Evolutionary conservation across 257 asterid genomes (phyloP), one percentile per base, ranked within the genome.

Genomic region (Solanum corneliomulleri): DNA sequence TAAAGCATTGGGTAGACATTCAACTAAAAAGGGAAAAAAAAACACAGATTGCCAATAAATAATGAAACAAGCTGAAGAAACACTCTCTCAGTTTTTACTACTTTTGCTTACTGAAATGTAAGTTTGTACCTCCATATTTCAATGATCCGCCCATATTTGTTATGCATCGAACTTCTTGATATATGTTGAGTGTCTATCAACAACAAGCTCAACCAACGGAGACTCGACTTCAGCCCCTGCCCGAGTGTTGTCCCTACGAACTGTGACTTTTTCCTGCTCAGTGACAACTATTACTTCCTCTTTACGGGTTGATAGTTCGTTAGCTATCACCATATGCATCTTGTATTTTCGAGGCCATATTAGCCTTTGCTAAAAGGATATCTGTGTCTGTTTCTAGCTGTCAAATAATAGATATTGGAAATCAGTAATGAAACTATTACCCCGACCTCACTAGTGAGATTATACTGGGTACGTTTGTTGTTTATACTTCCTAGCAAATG

Each of bases 301-400:
- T 89, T 96, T 95, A 42, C 98, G 97, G 12, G 97, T 96, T 70
- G 91, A 89, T 72, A 97, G 98, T 92, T 97, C 98, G 45, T 97
- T 97, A 21, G 99, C 99, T 18, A 97, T 92, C 52, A 97, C 99
- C 98, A 96, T 91, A 86, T 97, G 95, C 94, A 96, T 93, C 58
- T 93, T 83, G 87, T 96, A 92, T 91, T 90, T 71, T 86, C 88
- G 33, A 97, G 96, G 99, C 98, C 93, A 69, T 88, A 84, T 86
- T 89, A 45, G 98, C 98, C 91, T 95, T 96, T 87, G 90, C 94
- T 77, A 97, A 88, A 37, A 96, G 98, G 87, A 97, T 95, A 89
- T 92, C 86, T 15, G 84, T 89, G 88, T 97, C 99, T 4, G 99
- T 97, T 92, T 97, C 99, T 58, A 95, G 93, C 97, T 95, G 94